Conservation (phyloP, 768 basidiomycete species). For the Pilatotrama ljubarskyi region DNA sequence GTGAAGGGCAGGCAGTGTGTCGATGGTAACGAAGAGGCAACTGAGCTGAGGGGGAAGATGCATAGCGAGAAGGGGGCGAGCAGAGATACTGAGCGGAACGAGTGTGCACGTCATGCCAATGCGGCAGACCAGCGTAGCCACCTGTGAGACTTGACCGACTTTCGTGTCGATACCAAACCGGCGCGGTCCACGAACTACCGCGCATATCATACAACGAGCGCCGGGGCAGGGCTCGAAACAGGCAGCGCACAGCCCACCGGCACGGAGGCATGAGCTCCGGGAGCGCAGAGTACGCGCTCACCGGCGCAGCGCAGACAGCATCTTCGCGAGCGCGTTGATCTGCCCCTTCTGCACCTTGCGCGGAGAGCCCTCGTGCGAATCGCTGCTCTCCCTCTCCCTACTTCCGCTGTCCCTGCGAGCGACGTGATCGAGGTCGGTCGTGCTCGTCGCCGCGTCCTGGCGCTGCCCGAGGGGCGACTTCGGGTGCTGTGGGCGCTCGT, state of each 20-base stretch:
- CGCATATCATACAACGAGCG: slow-evolving; percentile 19
- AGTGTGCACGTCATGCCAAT: slow-evolving; percentile 12
- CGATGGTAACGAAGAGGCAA: not conserved
- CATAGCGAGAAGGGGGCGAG: not conserved
- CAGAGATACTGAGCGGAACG: slow-evolving; percentile 13
- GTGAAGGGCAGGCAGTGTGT: slow-evolving; percentile 5
- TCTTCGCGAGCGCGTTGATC: slow-evolving; percentile 88
- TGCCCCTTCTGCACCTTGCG: slow-evolving; percentile 89
- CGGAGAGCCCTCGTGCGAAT: slow-evolving; percentile 44
- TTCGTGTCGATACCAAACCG: slow-evolving; percentile 22
- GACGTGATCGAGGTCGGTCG: slow-evolving; percentile 56
- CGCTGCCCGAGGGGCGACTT: slow-evolving; percentile 50
- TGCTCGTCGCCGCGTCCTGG: slow-evolving; percentile 71
- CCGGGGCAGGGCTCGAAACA: not conserved
- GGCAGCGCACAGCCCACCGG: not conserved
- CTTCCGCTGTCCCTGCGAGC: slow-evolving; percentile 26
- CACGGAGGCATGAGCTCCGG: not conserved
- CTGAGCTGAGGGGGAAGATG: slow-evolving; percentile 6
- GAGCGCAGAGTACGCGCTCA: slow-evolving; percentile 29
- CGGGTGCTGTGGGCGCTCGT: slow-evolving; percentile 56
- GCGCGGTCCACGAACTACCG: slow-evolving; percentile 7
- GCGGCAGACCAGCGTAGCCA: slow-evolving; percentile 12
- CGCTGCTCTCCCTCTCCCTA: slow-evolving; percentile 35
- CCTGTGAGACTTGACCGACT: slow-evolving; percentile 18
- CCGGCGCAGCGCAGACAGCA: slow-evolving; percentile 80